Evolutionary conservation across 345 rosid species (phyloP).

Genomic region (Zanthoxylum bungeanum): DNA sequence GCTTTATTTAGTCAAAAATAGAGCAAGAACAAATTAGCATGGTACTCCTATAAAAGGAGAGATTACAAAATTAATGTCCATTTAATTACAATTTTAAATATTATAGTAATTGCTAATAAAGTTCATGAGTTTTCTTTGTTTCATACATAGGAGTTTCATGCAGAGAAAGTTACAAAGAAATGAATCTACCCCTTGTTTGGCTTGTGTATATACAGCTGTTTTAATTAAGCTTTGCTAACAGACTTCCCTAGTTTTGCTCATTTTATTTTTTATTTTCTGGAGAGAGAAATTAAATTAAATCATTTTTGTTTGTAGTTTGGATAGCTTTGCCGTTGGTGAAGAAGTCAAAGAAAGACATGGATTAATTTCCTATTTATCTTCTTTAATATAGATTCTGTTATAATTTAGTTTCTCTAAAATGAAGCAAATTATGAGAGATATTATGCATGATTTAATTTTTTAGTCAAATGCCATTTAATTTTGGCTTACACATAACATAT

Average conservation of each 20-base stretch:
- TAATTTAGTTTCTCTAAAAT: background rate
- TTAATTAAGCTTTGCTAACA: slow-evolving; percentile 9
- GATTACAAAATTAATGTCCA: background rate
- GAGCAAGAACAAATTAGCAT: background rate
- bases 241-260: slow-evolving; percentile 7
- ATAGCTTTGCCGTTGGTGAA: slow-evolving; percentile 11
- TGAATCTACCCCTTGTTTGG: slow-evolving; percentile 4
- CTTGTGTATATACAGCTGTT: background rate
- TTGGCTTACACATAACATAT: background rate
- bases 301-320: background rate
- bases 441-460: background rate
- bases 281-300: background rate
- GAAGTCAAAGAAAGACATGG: slow-evolving; percentile 15
- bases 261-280: background rate
- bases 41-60: background rate
- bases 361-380: slow-evolving; percentile 9
- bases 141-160: slow-evolving; percentile 8
- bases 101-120: background rate
- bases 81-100: slow-evolving; percentile 8
- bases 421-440: background rate
- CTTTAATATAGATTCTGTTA: background rate
- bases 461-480: background rate
- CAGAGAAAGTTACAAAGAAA: background rate
- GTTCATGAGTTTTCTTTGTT: slow-evolving; percentile 5
- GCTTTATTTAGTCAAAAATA: background rate